Conservation (phyloP, 139 green algal species). For the Chlamydomonas sp. region DNA sequence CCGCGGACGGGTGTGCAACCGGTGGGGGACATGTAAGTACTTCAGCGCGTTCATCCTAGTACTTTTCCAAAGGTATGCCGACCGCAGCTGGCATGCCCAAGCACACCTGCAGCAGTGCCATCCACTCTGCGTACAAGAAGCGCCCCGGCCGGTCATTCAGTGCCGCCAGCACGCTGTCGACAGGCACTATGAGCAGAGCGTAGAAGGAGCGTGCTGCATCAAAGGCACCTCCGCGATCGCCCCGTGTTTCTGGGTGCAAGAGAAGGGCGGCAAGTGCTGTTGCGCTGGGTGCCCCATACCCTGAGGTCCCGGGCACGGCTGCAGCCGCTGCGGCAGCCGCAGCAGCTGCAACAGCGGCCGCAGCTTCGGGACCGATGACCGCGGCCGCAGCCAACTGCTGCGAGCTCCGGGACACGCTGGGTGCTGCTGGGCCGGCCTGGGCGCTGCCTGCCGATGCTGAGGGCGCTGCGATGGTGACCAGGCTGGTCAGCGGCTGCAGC, state of each 20-base stretch:
- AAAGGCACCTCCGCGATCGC: constrained; percentile 1
- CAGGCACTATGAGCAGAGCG: constrained; percentile 55
- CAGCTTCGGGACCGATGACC: not conserved
- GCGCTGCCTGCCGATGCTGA: not conserved
- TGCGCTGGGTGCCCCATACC: not conserved
- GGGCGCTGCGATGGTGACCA: constrained; percentile 16
- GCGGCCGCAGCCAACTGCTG: not conserved
- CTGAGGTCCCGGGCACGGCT: not conserved
- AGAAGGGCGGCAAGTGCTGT: constrained; percentile 8
- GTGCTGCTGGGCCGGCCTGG: not conserved
- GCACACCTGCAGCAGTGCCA: constrained; percentile 67
- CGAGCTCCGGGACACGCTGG: not conserved
- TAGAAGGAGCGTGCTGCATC: constrained; percentile 54
- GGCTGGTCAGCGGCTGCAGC: constrained; percentile 62
- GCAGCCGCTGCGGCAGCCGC: not conserved
- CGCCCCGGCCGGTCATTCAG: constrained; percentile 58
- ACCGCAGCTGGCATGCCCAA: no score
- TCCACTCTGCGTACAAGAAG: constrained; percentile 66
- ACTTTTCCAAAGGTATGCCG: no score
- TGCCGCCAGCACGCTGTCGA: constrained; percentile 60
- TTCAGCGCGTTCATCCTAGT: no score
- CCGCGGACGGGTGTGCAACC: no score
- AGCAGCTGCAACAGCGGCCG: not conserved
- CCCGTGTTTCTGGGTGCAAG: not conserved
- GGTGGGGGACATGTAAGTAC: no score